phyloP scores from a whole-genome alignment of 441 rosid species.

The Erodium moschatum region DNA sequence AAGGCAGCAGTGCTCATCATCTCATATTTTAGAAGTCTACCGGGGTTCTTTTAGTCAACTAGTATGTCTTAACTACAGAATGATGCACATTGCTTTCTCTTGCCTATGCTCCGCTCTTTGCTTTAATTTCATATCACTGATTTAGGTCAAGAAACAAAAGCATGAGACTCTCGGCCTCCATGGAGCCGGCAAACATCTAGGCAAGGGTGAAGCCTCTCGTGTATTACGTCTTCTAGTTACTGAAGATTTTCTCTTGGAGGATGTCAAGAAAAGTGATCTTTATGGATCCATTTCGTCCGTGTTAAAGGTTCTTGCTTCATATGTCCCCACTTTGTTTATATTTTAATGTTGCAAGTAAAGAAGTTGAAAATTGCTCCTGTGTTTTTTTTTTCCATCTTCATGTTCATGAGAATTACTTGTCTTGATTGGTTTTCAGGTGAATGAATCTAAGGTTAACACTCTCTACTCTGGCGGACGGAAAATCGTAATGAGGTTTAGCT shows the following conservation, averaged over 20 bases:
- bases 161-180: conserved; percentile 69
- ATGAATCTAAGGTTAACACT: conserved; percentile 47
- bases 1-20: conserved; percentile 64
- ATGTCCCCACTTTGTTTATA: conserved; percentile 16
- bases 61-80: conserved; percentile 34
- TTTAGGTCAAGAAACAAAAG: conserved; percentile 72
- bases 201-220: conserved; percentile 76
- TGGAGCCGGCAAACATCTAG: conserved; percentile 78
- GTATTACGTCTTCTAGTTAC: conserved; percentile 72
- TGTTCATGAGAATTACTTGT: not conserved
- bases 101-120: conserved; percentile 12
- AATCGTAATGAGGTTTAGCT: conserved; percentile 50
- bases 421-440: conserved; percentile 49
- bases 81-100: conserved; percentile 12
- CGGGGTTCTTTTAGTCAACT: conserved; percentile 78
- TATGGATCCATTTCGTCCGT: conserved; percentile 86
- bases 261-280: conserved; percentile 81
- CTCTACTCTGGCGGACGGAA: conserved; percentile 46
- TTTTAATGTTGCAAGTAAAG: conserved; percentile 7
- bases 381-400: not conserved
- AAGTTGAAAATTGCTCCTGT: not conserved
- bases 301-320: conserved; percentile 46
- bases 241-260: conserved; percentile 73
- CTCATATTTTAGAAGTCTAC: conserved; percentile 81
- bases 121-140: conserved; percentile 19